Percentiles rank a stretch among this genome's conserved stretches.
Conservation (phyloP, 2,329 filamentous ascomycete genomes). For the Aspergillus phoenicis region DNA sequence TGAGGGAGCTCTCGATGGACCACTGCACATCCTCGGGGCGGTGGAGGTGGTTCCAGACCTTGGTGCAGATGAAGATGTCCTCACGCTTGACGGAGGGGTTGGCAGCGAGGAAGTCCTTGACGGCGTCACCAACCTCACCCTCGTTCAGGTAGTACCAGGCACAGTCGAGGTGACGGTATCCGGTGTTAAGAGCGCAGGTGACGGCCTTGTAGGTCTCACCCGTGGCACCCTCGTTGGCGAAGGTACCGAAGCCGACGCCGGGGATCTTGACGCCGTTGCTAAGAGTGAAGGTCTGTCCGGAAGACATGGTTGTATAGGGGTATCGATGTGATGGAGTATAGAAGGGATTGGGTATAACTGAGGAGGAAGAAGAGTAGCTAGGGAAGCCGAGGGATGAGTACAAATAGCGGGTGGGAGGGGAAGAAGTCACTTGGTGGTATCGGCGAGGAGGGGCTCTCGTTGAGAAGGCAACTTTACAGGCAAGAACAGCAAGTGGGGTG, state of each 20-base stretch:
- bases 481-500: constrained; percentile 13
- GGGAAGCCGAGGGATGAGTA: not conserved
- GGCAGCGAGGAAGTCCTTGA: constrained; percentile 58
- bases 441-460: not conserved
- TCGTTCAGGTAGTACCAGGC: constrained; percentile 60
- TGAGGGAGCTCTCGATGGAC: constrained; percentile 62
- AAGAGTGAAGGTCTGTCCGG: constrained; percentile 54
- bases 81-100: constrained; percentile 50
- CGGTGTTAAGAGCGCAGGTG: constrained; percentile 52
- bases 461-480: not conserved
- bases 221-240: constrained; percentile 64
- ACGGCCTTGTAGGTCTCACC: constrained; percentile 61
- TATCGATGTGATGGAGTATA: constrained; percentile 8
- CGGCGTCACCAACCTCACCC: constrained; percentile 55
- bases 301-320: constrained; percentile 53
- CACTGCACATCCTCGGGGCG: constrained; percentile 51
- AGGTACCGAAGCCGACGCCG: constrained; percentile 66
- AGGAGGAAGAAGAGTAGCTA: not conserved
- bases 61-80: constrained; percentile 56
- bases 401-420: constrained; percentile 1
- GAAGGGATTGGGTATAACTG: constrained; percentile 9
- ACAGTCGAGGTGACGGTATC: constrained; percentile 60
- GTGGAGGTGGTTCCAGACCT: constrained; percentile 58
- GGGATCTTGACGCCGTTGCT: constrained; percentile 64
- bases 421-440: not conserved